Base-by-base conservation (phyloP, 345 rosid species). In the Syzygium grande region DNA sequence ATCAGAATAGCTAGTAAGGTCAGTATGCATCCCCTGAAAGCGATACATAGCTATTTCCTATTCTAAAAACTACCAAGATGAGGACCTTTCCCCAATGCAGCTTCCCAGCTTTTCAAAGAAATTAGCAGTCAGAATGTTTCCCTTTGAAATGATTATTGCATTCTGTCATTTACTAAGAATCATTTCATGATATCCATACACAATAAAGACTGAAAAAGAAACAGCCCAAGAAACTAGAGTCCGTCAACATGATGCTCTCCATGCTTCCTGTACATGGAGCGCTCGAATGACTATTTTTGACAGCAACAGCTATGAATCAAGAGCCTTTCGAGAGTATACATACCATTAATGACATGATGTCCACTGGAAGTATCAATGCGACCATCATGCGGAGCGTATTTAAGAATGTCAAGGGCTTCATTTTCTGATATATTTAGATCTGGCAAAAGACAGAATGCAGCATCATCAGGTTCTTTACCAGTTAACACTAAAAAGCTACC, bases 331-430 rank as follows among this genome's bases (percentile, higher is more conserved):
- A 27, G 49, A 27, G 87, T 86, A 51, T 88, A 87, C 85, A 46
- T 92, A 95, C 97, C 95, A 59, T 68, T 93, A 38, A 96, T 85
- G 84, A 93, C 46, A 34, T 92, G 51, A 89, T 46, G 88, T 84
- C 92, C 94, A 53, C 49, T 86, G 61, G 84, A 68, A 68, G 80
- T 68, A 11, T 34, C 80, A 34, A 34, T 34, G 6, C 43, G 59
- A 43, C 83, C 61, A 68, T 73, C 59, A 68, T 27, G 91, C 3
- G 93, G 91, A 16, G 90, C 95, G 86, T 92, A 89, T 63, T 93
- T 90, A 84, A 94, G 89, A 90, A 95, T 91, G 51, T 92, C 95
- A 88, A 87, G 84, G 85, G 99, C 97, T 93, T 95, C 97, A 34
- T 85, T 84, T 34, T 93, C 94, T 63, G 96, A 90, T 87, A 96